Evolutionary conservation across 2,329 filamentous ascomycete genomes (phyloP).

Genomic region (Aspergillus sp.): DNA sequence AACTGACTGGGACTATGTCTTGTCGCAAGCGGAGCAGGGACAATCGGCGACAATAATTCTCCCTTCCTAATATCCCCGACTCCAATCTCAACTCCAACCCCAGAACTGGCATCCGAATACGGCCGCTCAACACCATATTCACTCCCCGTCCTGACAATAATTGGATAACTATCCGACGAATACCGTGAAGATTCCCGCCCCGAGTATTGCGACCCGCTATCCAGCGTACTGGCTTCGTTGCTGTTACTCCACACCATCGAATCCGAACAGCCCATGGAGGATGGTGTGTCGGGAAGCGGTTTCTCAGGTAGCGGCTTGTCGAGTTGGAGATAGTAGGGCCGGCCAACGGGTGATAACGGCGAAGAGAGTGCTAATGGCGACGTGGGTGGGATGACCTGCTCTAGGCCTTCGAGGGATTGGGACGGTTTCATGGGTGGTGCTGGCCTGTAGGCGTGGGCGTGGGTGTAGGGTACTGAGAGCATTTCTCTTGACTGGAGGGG

Average conservation of each 20-base stretch:
- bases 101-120: no score
- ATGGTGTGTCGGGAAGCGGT: conserved; percentile 15
- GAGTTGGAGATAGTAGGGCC: conserved; percentile 11
- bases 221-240: conserved; percentile 22
- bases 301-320: conserved; percentile 27
- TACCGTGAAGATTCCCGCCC: conserved; percentile 14
- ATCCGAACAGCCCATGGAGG: conserved; percentile 13
- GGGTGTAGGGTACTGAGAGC: no score
- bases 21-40: background rate
- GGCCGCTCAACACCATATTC: conserved; percentile 20
- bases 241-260: conserved; percentile 25
- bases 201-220: conserved; percentile 15
- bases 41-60: background rate
- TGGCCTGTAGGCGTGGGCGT: conserved; percentile 2
- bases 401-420: conserved; percentile 31
- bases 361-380: conserved; percentile 5
- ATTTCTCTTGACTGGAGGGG: no score
- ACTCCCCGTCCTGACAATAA: conserved; percentile 24
- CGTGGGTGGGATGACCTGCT: conserved; percentile 29
- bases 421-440: conserved; percentile 29
- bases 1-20: background rate
- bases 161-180: conserved; percentile 25
- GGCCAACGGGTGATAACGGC: background rate
- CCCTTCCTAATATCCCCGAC: background rate
- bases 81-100: no score